Base-by-base conservation (phyloP, 2,329 filamentous ascomycete genomes). In the Hymenoscyphus salicellus region DNA sequence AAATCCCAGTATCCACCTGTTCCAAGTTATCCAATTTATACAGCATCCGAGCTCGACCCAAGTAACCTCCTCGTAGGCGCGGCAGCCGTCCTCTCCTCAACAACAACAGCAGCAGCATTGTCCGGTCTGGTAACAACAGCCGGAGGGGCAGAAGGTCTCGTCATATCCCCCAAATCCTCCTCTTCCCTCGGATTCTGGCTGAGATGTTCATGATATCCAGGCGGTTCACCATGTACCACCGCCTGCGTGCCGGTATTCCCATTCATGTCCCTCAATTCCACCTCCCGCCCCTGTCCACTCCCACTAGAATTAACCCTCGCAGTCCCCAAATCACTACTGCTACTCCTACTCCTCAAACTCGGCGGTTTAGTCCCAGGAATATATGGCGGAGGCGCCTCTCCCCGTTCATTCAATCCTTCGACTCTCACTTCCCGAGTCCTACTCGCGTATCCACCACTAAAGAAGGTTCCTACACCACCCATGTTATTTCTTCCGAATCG, bases 341-440 rank as follows among this genome's bases (percentile, higher is more conserved):
- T 23, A 57, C 63, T 63, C 43, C 20, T 11, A 57, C 38, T 68
- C 59, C 66, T 66, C 55, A 73, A 60, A 66, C 72, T 75, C 36
- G 73, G 72, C 17, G 73, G 73, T 55, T 75, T 75, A 3, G 52
- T 58, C 2, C 65, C 70, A 11, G 68, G 67, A 5, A 64, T 78
- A 73, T 90, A 90, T 0, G 87, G 85, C 58, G 87, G 87, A 59
- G 87, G 87, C 10, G 86, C 85, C 73, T 89, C 86, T 32, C 87
- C 87, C 55, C 82, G 75, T 76, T 89, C 86, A 72, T 89, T 82
- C 63, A 89, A 75, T 0, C 87, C 87, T 68, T 89, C 87, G 56
- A 82, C 62, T 32, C 63, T 63, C 38, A 56, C 49, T 23, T 58
- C 28, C 33, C 46, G 41, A n/a, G 28, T 38, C 16, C 49, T 8